Base-by-base conservation (phyloP, 352 stramenopile species). In the Pythium phragmiticola region DNA sequence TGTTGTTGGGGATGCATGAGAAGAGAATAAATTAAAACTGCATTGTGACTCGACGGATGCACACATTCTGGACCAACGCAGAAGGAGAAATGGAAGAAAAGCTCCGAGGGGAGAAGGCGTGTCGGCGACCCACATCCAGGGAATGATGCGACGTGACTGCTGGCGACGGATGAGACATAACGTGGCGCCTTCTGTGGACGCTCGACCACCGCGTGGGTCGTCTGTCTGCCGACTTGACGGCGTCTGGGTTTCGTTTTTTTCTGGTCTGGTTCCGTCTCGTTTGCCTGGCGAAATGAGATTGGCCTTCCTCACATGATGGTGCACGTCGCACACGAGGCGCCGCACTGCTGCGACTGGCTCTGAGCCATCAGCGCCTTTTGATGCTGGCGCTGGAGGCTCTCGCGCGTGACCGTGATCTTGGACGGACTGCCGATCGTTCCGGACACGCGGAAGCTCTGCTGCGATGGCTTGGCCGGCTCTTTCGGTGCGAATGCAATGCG, bases 401-500 rank as follows among this genome's bases (percentile, higher is more conserved):
- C 87, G 36, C 82, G 80, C 42, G 87, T 95, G 60, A 95, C 82
- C 0, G 84, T 94, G 46, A 89, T 72, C 19, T 73, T 69, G 21
- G 63, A 55, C 11, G 61, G 65, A n/a, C 74, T 76, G 60, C 54
- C 64, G 34, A 80, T 77, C 2, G 63, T 65, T 11, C 69, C 68
- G 0, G 73, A 62, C 19, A 63, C 39, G 17, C 84, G 80, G 37
- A 94, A 95, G 61, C 83, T 91, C 63, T 95, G 82, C 65, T 95
- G 87, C 50, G 87, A 95, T 11, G 87, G 87, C 65, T 94, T 95
- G 45, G 87, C 84, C 0, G 87, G 75, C 50, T 94, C 83, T 72
- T 94, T 93, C 2, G 84, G 87, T 8, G 82, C 83, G 57, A 95
- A 95, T 34, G 84, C 85, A 52, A 95, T 90, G n/a, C 87, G 83